Conservation (phyloP, 495 filamentous ascomycete genomes). For the Talaromyces nanjingensis region DNA sequence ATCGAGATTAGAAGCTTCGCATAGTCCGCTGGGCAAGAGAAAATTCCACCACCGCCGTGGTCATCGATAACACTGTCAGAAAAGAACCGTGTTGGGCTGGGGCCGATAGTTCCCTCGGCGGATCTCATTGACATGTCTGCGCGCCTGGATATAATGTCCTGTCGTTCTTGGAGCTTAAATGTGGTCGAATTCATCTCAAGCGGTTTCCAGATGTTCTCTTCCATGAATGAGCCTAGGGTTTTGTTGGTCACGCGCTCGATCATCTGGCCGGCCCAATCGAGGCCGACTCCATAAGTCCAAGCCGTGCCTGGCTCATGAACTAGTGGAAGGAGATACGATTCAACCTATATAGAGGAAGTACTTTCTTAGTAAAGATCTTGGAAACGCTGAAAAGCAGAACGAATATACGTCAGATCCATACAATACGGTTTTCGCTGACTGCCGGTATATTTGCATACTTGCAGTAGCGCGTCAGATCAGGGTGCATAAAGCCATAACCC, state of each 20-base stretch:
- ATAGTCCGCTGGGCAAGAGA: background rate
- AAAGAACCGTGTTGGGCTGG: background rate
- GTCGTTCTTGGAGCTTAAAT: background rate
- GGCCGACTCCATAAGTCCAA: constrained; percentile 48
- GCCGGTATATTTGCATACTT: background rate
- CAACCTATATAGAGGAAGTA: background rate
- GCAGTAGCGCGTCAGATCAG: background rate
- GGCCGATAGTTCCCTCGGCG: background rate
- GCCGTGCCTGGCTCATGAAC: constrained; percentile 45
- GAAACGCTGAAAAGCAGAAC: too few relatives aligned
- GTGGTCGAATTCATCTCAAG: constrained; percentile 1
- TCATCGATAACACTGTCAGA: background rate
- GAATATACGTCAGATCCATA: background rate
- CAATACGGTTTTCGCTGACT: background rate
- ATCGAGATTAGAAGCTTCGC: background rate
- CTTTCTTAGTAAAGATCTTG: too few relatives aligned
- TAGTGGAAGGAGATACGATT: constrained; percentile 24
- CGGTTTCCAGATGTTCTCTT: background rate
- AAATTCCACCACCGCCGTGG: background rate
- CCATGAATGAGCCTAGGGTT: background rate
- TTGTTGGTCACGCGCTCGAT: background rate
- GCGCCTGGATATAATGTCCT: background rate
- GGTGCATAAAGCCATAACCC: background rate
- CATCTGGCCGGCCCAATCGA: constrained; percentile 49
- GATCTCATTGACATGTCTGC: background rate